Base-by-base conservation (phyloP, 2,329 filamentous ascomycete species). In the Neopestalotiopsis rosae region DNA sequence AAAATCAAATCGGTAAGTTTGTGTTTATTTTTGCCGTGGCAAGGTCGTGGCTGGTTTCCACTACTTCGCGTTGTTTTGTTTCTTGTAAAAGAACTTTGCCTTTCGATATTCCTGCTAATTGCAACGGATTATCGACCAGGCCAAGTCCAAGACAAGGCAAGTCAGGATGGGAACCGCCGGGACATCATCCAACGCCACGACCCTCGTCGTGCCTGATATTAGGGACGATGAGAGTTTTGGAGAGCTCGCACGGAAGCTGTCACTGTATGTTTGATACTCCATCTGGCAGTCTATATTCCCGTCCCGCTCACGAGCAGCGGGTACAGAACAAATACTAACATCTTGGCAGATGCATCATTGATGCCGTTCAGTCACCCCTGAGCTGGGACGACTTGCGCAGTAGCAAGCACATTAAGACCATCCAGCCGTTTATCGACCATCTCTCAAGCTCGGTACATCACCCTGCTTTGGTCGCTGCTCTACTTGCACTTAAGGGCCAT, bases 361-460 rank as follows among this genome's bases (percentile, higher is more conserved):
- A 63, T 17, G 61, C 61, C 20, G 38, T 63, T 13, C 32, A 63
- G 14, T 63, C 61, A 38, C 61, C 61, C 30, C 34, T 63, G 61
- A 63, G 30, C 34, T 63, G 61, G 61, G 61, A 63, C 34, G 61
- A 63, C 61, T 30, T 63, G 38, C 30, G 61, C 17, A 40, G 32
- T 14, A 63, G 30, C 61, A 63, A 63, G 38, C 61, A 63, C 34
- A 38, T 63, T 12, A 63, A 63, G n/a, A 63, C 61, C 20, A 28
- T 63, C 1, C 61, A 63, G 34, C 61, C 61, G 12, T 24, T 63
- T 24, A 63, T 63, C 20, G 61, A 63, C n/a, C 30, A 63, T 14
- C 61, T 63, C 32, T 38, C 38, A 38, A 13, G 13, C 20, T 38
- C 30, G 20, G 61, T 63, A 20, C 61, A 63, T 24, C 61, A 63